phyloP scores from a whole-genome alignment of 768 basidiomycete species.

The Panellus pusillus region DNA sequence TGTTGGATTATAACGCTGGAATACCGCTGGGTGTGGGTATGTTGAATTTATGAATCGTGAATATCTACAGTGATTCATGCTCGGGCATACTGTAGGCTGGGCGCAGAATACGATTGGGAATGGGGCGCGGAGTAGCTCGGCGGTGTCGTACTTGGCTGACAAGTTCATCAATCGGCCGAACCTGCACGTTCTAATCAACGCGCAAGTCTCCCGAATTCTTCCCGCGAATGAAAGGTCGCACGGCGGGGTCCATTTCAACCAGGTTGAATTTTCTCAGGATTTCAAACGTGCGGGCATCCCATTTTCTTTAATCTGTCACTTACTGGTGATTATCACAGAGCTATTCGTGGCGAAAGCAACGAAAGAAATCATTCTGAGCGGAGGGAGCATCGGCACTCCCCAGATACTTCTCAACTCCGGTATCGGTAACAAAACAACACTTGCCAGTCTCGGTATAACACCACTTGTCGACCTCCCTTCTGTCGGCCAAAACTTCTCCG shows the following conservation, averaged over 20 bases:
- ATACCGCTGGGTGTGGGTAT: conserved; percentile 31
- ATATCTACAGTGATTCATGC: too few species aligned
- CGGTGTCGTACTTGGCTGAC: conserved; percentile 31
- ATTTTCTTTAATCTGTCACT: background rate
- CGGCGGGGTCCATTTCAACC: conserved; percentile 11
- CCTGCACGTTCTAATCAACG: conserved; percentile 30
- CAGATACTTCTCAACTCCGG: conserved; percentile 31
- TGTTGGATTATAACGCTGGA: conserved; percentile 31
- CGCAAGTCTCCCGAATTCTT: conserved; percentile 24
- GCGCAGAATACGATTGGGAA: conserved; percentile 26
- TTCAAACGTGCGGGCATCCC: conserved; percentile 6
- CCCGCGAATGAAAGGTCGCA: background rate
- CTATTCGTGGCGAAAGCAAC: conserved; percentile 21
- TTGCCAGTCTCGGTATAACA: conserved; percentile 19
- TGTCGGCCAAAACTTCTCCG: conserved; percentile 30
- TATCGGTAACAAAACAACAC: conserved; percentile 26
- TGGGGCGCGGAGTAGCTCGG: conserved; percentile 31
- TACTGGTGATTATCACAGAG: background rate
- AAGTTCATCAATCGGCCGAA: conserved; percentile 27
- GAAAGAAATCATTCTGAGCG: conserved; percentile 35
- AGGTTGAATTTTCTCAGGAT: conserved; percentile 24
- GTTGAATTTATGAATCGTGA: background rate
- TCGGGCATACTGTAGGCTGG: conserved; percentile 16
- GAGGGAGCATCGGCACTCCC: conserved; percentile 33
- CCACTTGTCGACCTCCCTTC: conserved; percentile 23